These are phyloP conservation scores for Penicillium sp. DNA, from an alignment of 2,329 filamentous ascomycete genomes.

Conservation along the genomic window DNA sequence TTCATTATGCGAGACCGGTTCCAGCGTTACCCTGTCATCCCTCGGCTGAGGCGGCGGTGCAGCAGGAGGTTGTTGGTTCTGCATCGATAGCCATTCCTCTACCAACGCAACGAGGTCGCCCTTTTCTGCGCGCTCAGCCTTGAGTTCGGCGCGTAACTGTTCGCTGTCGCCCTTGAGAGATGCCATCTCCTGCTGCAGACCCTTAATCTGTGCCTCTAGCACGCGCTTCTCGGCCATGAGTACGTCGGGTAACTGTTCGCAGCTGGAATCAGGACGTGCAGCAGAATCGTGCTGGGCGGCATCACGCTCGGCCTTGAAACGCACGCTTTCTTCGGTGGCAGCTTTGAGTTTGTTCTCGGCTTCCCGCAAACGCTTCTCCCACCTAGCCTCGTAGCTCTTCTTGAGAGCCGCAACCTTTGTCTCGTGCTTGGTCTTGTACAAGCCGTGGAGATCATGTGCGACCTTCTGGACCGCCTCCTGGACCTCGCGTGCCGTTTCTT, in stretches of 20 bases:
- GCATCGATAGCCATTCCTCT: conserved; percentile 52
- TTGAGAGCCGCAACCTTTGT: conserved; percentile 91
- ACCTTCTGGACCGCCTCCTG: conserved; percentile 88
- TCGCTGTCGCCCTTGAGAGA: conserved; percentile 74
- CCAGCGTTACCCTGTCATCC: conserved; percentile 17
- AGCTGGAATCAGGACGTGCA: conserved; percentile 51
- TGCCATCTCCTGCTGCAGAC: conserved; percentile 73
- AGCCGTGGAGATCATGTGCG: conserved; percentile 85
- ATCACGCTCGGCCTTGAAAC: conserved; percentile 69
- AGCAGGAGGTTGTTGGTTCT: conserved; percentile 23
- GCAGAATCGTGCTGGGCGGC: conserved; percentile 67
- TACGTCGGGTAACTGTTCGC: too few species aligned
- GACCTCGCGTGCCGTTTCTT: conserved; percentile 67
- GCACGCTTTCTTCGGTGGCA: conserved; percentile 74
- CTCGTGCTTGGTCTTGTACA: conserved; percentile 98
- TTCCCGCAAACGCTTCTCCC: conserved; percentile 85
- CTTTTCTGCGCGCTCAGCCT: conserved; percentile 55
- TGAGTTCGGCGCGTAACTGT: conserved; percentile 63
- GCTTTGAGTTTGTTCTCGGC: conserved; percentile 74
- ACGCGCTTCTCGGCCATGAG: conserved; percentile 64
- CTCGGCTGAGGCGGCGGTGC: conserved; percentile 14
- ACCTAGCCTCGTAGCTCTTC: conserved; percentile 78
- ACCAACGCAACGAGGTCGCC: conserved; percentile 54
- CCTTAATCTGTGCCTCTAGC: conserved; percentile 74
- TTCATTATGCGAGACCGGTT: conserved; percentile 12